Base-by-base conservation (phyloP, 306 rosid species). In the Cucumis hystrix region DNA sequence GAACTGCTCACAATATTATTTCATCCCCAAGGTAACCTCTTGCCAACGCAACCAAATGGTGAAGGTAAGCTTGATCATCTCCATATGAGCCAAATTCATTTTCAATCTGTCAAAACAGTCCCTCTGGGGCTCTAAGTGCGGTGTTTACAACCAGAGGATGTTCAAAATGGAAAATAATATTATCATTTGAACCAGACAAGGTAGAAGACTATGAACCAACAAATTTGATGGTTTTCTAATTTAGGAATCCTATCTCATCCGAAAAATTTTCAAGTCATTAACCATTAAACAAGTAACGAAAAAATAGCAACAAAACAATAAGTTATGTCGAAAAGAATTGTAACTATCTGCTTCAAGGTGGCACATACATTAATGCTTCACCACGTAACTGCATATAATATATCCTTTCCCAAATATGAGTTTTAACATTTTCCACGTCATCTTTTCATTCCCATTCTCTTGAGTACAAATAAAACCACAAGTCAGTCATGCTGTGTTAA, bases 1-100 rank as follows among this genome's bases (percentile, higher is more conserved):
- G 82, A 83, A 74, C 67, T 62, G 62, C 98, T 85, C 83, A 94
- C 98, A 94, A 75, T 80, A 91, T 89, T 82, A 87, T 75, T 37
- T 86, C 95, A 62, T 84, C 87, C 76, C 97, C 97, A 25, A 94
- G 97, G 85, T 89, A 88, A 76, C 82, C 72, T 84, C 91, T 88
- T 55, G 96, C 93, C 80, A 88, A 61, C 35, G 81, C 69, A 84
- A 91, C 90, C 73, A 93, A 83, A 80, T 87, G 96, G 78, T 82
- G 90, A 80, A 93, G 94, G 83, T 93, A 93, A 39, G 87, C 89
- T 83, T 90, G 83, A 86, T 91, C 96, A 64, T 84, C 84, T 81
- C 97, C 98, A 76, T 85, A 93, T 14, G 96, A 93, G 80, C 98
- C 97, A 81, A 51, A 93, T 84, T 93, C 98, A 77, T 93, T 93